Evolutionary conservation across 352 stramenopile species (phyloP).

Genomic region (Porosira glacialis): DNA sequence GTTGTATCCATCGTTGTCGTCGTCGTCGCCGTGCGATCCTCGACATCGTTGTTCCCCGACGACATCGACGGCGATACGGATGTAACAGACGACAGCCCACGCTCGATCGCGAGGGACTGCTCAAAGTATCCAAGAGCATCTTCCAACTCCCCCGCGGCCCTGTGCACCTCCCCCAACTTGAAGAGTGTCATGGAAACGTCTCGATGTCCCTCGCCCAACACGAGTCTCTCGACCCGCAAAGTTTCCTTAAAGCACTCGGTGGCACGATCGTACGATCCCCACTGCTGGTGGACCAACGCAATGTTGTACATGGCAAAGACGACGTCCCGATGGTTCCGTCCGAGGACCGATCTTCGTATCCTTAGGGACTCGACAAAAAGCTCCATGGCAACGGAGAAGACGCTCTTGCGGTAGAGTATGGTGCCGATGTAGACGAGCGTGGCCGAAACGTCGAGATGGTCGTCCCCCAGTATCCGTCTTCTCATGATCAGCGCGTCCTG

Average conservation of each 20-base stretch:
- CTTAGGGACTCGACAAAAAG: slow-evolving; percentile 49
- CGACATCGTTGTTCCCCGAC: no score
- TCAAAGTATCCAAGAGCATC: slow-evolving; percentile 52
- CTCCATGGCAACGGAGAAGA: slow-evolving; percentile 41
- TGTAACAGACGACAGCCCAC: no score
- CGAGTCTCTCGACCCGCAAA: slow-evolving; percentile 42
- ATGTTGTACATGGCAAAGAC: slow-evolving; percentile 75
- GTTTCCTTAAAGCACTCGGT: slow-evolving; percentile 41
- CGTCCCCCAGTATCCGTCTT: slow-evolving; percentile 53
- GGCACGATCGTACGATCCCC: slow-evolving; percentile 49
- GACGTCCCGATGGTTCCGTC: slow-evolving; percentile 53
- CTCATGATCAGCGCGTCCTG: slow-evolving; percentile 64
- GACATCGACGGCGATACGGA: no score
- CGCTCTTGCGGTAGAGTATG: slow-evolving; percentile 54
- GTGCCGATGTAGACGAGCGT: slow-evolving; percentile 75
- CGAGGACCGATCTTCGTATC: slow-evolving; percentile 34
- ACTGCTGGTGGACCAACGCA: slow-evolving; percentile 57
- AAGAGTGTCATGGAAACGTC: slow-evolving; percentile 57
- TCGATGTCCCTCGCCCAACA: slow-evolving; percentile 46
- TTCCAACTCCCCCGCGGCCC: slow-evolving; percentile 52
- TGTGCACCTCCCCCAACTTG: slow-evolving; percentile 37
- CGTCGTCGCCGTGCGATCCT: no score
- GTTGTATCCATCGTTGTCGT: no score
- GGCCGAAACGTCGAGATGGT: slow-evolving; percentile 64
- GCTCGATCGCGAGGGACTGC: slow-evolving; percentile 47